A percentile compares a stretch with the other conserved stretches of the same genome.
phyloP scores from a whole-genome alignment of 495 filamentous ascomycete species.

The Podospora pseudocomata region DNA sequence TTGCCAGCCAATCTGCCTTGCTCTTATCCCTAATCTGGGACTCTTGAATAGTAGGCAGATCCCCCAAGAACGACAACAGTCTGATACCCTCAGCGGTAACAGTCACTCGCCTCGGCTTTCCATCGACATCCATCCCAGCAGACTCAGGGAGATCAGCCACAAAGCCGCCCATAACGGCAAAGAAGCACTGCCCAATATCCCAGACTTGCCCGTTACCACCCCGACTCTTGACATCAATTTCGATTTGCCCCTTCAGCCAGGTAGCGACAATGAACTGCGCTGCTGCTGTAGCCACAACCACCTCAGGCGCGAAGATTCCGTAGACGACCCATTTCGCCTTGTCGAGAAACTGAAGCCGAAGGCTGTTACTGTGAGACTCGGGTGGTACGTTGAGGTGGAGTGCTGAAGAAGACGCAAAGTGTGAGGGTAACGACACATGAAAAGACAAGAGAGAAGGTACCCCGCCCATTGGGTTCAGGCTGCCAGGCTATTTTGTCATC shows the following conservation, averaged over 20 bases:
- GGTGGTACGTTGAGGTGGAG: conserved; percentile 21
- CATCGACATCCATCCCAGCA: neutral
- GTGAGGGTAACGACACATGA: conserved; percentile 16
- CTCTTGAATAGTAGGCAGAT: neutral
- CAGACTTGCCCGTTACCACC: neutral
- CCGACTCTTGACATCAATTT: neutral
- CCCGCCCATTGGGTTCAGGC: conserved; percentile 15
- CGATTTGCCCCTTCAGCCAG: neutral
- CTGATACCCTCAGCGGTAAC: neutral
- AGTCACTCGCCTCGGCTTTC: neutral
- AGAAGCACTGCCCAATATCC: neutral
- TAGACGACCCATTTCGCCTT: conserved; percentile 19
- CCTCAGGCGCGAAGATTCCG: conserved; percentile 19
- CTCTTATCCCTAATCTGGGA: conserved; percentile 19
- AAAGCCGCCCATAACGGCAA: neutral
- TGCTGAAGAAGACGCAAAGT: conserved; percentile 22
- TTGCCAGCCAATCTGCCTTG: conserved; percentile 18
- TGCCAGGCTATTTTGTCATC: conserved; percentile 3
- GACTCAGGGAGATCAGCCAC: neutral
- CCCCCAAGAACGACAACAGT: neutral
- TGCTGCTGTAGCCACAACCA: conserved; percentile 14
- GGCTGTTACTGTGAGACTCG: neutral
- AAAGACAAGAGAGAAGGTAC: conserved; percentile 15
- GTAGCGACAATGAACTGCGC: conserved; percentile 8
- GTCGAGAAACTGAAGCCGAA: conserved; percentile 1